Conservation (phyloP, 1,139 yeast species). For the Candida freyschussii region DNA sequence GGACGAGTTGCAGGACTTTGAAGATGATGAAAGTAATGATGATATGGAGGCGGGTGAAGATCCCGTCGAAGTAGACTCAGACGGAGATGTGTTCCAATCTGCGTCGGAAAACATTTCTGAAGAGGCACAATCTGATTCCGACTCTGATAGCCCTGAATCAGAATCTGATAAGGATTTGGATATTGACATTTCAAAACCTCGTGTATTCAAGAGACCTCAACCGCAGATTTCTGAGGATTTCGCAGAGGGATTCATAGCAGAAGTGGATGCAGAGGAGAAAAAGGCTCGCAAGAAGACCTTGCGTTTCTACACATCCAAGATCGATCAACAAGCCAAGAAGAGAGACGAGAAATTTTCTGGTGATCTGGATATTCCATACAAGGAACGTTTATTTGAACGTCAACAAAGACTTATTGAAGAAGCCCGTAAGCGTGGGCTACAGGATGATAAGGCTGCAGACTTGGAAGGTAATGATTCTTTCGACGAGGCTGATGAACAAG, state of each 20-base stretch:
- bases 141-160: constrained; percentile 24
- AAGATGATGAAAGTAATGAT: constrained; percentile 21
- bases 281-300: constrained; percentile 75
- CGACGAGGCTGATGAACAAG: constrained; percentile 43
- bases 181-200: constrained; percentile 47
- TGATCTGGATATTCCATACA: constrained; percentile 89
- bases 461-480: constrained; percentile 47
- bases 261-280: constrained; percentile 84
- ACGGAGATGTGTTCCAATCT: constrained; percentile 26
- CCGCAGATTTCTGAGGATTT: constrained; percentile 33
- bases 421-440: constrained; percentile 78
- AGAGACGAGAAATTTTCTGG: constrained; percentile 62
- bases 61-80: constrained; percentile 22
- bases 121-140: constrained; percentile 3
- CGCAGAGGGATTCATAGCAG: constrained; percentile 62
- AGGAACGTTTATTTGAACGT: constrained; percentile 83
- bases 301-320: constrained; percentile 94
- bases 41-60: constrained; percentile 19
- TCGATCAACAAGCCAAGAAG: constrained; percentile 74
- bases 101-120: constrained; percentile 21
- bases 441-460: constrained; percentile 52
- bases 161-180: constrained; percentile 38
- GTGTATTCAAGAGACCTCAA: constrained; percentile 32
- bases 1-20: constrained; percentile 37
- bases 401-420: constrained; percentile 83